These are phyloP conservation scores for Microdochium paspali DNA, from an alignment of 2,329 filamentous ascomycete genomes.

Conservation along the genomic window DNA sequence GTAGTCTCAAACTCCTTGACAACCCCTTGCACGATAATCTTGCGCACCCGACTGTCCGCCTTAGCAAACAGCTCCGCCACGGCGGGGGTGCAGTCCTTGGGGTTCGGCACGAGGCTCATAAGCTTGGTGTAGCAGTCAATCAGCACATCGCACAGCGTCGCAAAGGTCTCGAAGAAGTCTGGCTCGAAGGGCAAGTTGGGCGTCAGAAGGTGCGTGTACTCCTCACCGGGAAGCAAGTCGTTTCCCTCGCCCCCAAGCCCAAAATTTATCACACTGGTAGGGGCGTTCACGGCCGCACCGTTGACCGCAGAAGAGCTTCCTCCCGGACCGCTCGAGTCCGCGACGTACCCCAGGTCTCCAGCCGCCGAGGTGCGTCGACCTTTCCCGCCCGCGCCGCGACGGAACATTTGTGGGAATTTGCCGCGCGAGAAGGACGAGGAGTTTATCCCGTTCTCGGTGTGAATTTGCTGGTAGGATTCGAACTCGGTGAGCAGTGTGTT, in stretches of 20 bases:
- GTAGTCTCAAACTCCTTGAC: conserved; percentile 91
- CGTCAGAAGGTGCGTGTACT: conserved; percentile 84
- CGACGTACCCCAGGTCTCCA: conserved; percentile 21
- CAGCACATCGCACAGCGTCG: conserved; percentile 87
- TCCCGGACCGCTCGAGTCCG: conserved; percentile 7
- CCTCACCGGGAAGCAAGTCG: conserved; percentile 71
- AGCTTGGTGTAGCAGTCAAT: conserved; percentile 86
- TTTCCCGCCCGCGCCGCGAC: conserved; percentile 52
- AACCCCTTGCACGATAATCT: conserved; percentile 78
- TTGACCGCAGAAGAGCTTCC: conserved; percentile 15
- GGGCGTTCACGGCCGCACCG: conserved; percentile 20
- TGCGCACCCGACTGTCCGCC: conserved; percentile 75
- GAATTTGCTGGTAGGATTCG: conserved; percentile 83
- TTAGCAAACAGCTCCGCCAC: conserved; percentile 85
- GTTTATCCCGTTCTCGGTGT: conserved; percentile 65
- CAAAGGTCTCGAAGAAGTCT: conserved; percentile 94
- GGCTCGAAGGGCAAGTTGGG: conserved; percentile 90
- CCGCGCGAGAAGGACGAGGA: conserved; percentile 65
- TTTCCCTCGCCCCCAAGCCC: conserved; percentile 41
- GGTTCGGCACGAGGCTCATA: conserved; percentile 63
- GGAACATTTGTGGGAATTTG: conserved; percentile 77
- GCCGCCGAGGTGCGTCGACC: conserved; percentile 43
- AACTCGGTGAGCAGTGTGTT: conserved; percentile 84
- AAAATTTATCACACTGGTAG: conserved; percentile 43
- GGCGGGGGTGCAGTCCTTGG: conserved; percentile 58